These are phyloP conservation scores for Betula pendula DNA, from an alignment of 306 rosid genomes.

Conservation along the genomic window DNA sequence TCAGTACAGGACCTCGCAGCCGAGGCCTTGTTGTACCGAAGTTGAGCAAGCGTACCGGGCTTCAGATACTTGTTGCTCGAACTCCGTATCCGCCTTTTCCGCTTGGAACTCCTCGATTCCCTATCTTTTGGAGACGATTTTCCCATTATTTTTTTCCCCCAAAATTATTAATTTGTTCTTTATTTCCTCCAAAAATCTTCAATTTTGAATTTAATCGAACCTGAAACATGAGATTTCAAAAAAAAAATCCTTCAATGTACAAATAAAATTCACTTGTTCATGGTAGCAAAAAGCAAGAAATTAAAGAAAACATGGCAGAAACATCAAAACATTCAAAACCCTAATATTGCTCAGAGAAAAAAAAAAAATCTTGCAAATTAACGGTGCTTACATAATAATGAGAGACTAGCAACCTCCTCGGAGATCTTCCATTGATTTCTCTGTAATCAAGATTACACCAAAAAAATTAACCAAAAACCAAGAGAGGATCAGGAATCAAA, in stretches of 20 bases:
- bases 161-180: not conserved
- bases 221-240: conserved; percentile 19
- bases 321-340: not conserved
- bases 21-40: conserved; percentile 53
- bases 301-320: not conserved
- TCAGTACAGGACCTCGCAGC: conserved; percentile 57
- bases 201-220: conserved; percentile 7
- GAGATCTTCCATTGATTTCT: not conserved
- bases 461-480: too few relatives aligned
- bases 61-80: conserved; percentile 64
- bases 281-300: not conserved
- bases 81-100: conserved; percentile 43
- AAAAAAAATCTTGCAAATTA: not conserved
- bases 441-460: not conserved
- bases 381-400: conserved; percentile 20
- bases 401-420: conserved; percentile 12
- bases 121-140: conserved; percentile 59
- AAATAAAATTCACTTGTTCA: not conserved
- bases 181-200: conserved; percentile 2
- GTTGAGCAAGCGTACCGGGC: conserved; percentile 89
- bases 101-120: conserved; percentile 44
- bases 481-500: not conserved
- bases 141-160: conserved; percentile 51
- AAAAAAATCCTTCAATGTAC: not conserved
- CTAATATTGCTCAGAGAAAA: not conserved